Percentiles rank a stretch among this genome's conserved stretches.
Conservation (phyloP, 768 basidiomycete species). For the Glaciozyma martinii region DNA sequence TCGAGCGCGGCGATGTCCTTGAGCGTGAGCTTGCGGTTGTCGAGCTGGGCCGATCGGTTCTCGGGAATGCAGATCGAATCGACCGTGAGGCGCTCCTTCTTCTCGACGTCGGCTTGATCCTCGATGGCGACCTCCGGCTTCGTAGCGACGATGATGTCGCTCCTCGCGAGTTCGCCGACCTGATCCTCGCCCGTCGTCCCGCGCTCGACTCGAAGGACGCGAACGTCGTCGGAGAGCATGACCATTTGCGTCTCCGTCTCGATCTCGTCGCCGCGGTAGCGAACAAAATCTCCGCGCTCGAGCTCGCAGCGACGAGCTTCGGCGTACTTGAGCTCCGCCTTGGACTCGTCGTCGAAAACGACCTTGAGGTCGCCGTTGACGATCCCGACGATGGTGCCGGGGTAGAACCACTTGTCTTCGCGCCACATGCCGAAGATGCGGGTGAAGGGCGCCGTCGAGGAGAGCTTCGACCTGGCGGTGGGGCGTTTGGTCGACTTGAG, state of each 20-base stretch:
- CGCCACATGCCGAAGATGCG: conserved; percentile 55
- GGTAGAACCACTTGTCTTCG: conserved; percentile 42
- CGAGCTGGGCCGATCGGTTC: conserved; percentile 5
- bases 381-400: conserved; percentile 23
- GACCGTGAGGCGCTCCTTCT: conserved; percentile 11
- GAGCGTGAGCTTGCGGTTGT: conserved; percentile 25
- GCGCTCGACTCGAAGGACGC: conserved; percentile 41
- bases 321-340: conserved; percentile 46
- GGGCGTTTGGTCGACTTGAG: neutral
- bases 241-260: conserved; percentile 36
- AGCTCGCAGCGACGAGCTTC: conserved; percentile 52
- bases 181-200: conserved; percentile 34
- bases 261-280: conserved; percentile 39
- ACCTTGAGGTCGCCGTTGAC: conserved; percentile 44
- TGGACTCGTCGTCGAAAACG: conserved; percentile 59
- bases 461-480: conserved; percentile 5
- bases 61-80: conserved; percentile 5
- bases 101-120: conserved; percentile 51
- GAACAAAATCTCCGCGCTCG: conserved; percentile 52
- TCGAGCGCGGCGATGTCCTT: conserved; percentile 9
- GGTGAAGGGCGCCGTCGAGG: conserved; percentile 9
- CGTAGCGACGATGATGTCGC: conserved; percentile 48
- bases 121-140: conserved; percentile 43
- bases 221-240: conserved; percentile 36
- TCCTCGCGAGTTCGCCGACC: conserved; percentile 39